phyloP scores from a whole-genome alignment of 192 early-diverging fungal genomes.

The Diversispora epigaea region DNA sequence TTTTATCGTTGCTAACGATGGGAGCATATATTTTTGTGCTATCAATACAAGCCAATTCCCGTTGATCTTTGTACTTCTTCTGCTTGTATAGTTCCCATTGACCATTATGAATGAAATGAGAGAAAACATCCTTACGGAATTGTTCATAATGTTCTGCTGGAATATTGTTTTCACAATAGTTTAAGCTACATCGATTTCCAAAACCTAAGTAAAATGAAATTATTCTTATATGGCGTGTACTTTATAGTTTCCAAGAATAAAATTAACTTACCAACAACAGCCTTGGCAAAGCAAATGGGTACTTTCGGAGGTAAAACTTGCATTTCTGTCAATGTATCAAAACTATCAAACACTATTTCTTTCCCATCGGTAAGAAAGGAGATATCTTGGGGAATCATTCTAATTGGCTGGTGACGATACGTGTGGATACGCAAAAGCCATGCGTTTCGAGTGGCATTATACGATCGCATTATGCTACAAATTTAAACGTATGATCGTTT shows the following conservation, averaged over 20 bases:
- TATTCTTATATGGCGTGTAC: background rate
- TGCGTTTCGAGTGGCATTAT: background rate
- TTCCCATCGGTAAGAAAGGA: slow-evolving; percentile 23
- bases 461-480: slow-evolving; percentile 34
- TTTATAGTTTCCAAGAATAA: background rate
- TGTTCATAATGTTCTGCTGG: slow-evolving; percentile 32
- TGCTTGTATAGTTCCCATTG: slow-evolving; percentile 23
- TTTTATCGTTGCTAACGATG: background rate
- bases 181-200: slow-evolving; percentile 36
- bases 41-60: background rate
- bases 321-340: slow-evolving; percentile 27
- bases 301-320: slow-evolving; percentile 29
- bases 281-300: slow-evolving; percentile 36
- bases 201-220: background rate
- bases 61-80: background rate
- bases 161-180: slow-evolving; percentile 37
- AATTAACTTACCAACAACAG: slow-evolving; percentile 32
- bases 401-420: background rate
- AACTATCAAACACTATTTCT: slow-evolving; percentile 34
- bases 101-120: slow-evolving; percentile 25
- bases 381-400: slow-evolving; percentile 1
- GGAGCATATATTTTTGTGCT: slow-evolving; percentile 15
- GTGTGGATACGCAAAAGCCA: slow-evolving; percentile 30
- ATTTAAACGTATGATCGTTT: slow-evolving; percentile 6
- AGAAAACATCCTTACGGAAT: slow-evolving; percentile 15